Evolutionary conservation across 2,329 filamentous ascomycete species (phyloP), one percentile per base, ranked within the genome.

Genomic region (Fusarium vanettenii): DNA sequence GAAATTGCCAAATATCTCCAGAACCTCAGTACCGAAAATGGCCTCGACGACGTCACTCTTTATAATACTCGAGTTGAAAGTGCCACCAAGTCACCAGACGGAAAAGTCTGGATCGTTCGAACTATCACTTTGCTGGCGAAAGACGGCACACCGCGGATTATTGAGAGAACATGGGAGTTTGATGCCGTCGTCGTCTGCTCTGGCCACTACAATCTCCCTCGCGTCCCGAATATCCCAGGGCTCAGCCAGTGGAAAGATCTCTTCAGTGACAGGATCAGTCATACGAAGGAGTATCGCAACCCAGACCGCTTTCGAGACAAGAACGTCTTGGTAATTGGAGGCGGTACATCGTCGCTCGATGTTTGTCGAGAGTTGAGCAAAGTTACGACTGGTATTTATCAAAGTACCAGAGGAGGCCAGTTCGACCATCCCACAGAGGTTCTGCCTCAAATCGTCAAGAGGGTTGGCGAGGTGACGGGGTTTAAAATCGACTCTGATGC

Each of bases 261-360:
- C 5, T 90, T 89, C 70, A 88, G 89, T 0, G 84, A 83, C 0
- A 78, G 84, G 5, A 87, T 94, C 25, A 86, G 85, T 8, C 92
- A 94, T 79, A 94, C 93, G 1, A 96, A 95, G 80, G 89, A 89
- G 73, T 97, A 94, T 77, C 89, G 93, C 16, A 87, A 84, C 0
- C 89, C 93, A 0, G 86, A 90, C n/a, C 78, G 84, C 1, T 94
- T 90, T 76, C 80, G 80, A 10, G 86, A 85, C 56, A 89, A 92
- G 69, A 86, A 81, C 0, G 71, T 87, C 0, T 88, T 90, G 48
- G 80, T 88, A 20, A 85, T 88, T 11, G 91, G 91, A 67, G 89
- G 87, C 41, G 80, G 85, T 4, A 82, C 84, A 3, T 87, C 85
- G 0, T 82, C 84, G 3, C 73, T 83, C 4, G 82, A 87, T 43